Percentiles rank a stretch among this genome's conserved stretches.
Conservation (phyloP, 495 filamentous ascomycete genomes). For the Pyronema omphalodes region DNA sequence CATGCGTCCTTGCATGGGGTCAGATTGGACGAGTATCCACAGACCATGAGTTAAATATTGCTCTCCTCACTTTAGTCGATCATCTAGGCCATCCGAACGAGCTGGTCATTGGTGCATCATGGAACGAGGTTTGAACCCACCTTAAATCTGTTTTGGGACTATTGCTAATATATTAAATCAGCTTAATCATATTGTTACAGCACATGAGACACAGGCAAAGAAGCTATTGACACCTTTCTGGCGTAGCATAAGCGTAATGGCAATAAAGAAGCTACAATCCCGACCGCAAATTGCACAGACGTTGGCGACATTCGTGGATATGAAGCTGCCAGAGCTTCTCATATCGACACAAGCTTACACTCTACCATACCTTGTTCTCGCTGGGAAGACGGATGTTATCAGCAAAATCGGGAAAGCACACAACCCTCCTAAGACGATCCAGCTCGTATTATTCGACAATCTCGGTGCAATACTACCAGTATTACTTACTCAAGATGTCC, state of each 20-base stretch:
- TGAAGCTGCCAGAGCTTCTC: slow-evolving; percentile 54
- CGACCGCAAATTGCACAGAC: slow-evolving; percentile 66
- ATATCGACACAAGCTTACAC: slow-evolving; percentile 61
- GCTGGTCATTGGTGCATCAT: slow-evolving; percentile 58
- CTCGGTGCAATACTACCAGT: slow-evolving; percentile 61
- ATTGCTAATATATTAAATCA: slow-evolving; percentile 14
- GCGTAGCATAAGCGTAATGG: slow-evolving; percentile 57
- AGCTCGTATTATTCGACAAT: slow-evolving; percentile 34
- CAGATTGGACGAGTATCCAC: slow-evolving; percentile 50
- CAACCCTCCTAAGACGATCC: slow-evolving; percentile 26
- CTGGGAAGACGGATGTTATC: slow-evolving; percentile 58
- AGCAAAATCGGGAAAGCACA: slow-evolving; percentile 59
- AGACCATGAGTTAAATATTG: slow-evolving; percentile 69
- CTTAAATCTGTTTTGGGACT: slow-evolving; percentile 7
- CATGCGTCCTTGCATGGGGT: slow-evolving; percentile 66
- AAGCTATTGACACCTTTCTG: slow-evolving; percentile 71
- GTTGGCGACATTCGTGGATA: slow-evolving; percentile 58
- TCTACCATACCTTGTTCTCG: slow-evolving; percentile 68
- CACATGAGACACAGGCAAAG: slow-evolving; percentile 37
- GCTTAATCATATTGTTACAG: slow-evolving; percentile 46
- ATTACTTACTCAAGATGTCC: slow-evolving; percentile 51
- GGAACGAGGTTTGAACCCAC: slow-evolving; percentile 43
- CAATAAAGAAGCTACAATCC: slow-evolving; percentile 59
- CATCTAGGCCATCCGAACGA: slow-evolving; percentile 72
- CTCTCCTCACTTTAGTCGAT: slow-evolving; percentile 62